A percentile compares a stretch with the other conserved stretches of the same genome.
Conservation (phyloP, 1,139 yeast species). For the Spencermartinsiella ligniputridi region DNA sequence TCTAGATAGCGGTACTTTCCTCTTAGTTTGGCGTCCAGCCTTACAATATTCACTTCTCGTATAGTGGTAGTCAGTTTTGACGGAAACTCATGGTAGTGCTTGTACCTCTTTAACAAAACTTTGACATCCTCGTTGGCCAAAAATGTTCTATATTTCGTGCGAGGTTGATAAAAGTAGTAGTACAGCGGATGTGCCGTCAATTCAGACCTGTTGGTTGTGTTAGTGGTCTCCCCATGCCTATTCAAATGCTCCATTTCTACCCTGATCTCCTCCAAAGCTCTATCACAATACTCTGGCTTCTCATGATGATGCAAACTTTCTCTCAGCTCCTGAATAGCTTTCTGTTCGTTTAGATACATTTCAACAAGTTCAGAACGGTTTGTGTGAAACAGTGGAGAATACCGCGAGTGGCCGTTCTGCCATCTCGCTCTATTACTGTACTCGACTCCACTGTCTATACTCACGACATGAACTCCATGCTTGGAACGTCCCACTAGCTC, state of each 20-base stretch:
- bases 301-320: not conserved
- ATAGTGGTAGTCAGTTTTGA: conserved; percentile 5
- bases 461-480: not conserved
- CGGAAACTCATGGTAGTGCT: conserved; percentile 12
- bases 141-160: conserved; percentile 9
- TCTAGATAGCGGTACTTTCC: conserved; percentile 13
- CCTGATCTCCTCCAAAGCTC: conserved; percentile 7
- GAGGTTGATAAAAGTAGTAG: conserved; percentile 16
- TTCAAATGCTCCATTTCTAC: conserved; percentile 3
- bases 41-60: conserved; percentile 1
- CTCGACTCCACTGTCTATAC: not conserved
- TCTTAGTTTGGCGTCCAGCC: conserved; percentile 6
- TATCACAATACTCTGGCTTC: conserved; percentile 2
- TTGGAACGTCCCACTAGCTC: conserved; percentile 5
- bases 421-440: not conserved
- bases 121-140: conserved; percentile 13
- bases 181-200: conserved; percentile 3
- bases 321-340: conserved; percentile 2
- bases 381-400: not conserved
- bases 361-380: not conserved
- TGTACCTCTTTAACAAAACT: conserved; percentile 10
- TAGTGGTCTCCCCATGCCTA: not conserved
- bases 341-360: conserved; percentile 2
- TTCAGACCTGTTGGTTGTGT: not conserved
- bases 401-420: not conserved